phyloP scores from a whole-genome alignment of 2,329 filamentous ascomycete species.

The Neopestalotiopsis sp. region DNA sequence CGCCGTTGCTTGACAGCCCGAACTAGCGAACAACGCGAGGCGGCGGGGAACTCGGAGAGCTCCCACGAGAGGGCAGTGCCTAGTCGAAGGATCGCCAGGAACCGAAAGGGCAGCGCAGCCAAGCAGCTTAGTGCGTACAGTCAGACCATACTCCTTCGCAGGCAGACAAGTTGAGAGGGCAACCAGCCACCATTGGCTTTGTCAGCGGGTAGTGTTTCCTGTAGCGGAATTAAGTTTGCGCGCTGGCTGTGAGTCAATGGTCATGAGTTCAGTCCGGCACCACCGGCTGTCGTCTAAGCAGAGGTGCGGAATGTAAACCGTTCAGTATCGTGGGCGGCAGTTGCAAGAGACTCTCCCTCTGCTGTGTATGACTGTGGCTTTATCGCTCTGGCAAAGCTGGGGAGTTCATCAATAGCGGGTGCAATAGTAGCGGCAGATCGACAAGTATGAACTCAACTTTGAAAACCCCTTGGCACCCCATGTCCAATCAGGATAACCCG shows the following conservation, averaged over 20 bases:
- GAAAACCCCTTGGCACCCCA: neutral
- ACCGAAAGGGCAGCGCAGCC: neutral
- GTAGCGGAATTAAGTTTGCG: neutral
- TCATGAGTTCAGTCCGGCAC: neutral
- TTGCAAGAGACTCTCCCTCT: neutral
- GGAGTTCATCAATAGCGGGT: neutral
- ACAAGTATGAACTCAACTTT: neutral
- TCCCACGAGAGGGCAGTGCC: neutral
- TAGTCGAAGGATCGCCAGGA: constrained; percentile 4
- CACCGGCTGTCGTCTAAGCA: neutral
- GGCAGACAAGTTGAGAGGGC: neutral
- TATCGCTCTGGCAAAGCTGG: too few species aligned
- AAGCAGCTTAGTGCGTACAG: neutral
- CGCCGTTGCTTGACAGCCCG: constrained; percentile 4
- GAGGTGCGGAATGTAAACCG: neutral
- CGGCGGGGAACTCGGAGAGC: neutral
- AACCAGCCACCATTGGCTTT: neutral
- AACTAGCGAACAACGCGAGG: constrained; percentile 2
- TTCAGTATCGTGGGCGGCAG: neutral
- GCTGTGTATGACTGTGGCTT: too few species aligned
- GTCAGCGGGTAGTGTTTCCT: neutral
- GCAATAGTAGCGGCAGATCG: neutral
- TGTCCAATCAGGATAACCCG: neutral
- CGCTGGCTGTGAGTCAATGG: neutral
- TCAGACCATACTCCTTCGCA: neutral